phyloP scores from a whole-genome alignment of 1,284 basidiomycete genomes.

The Leccinum griseonigrum region DNA sequence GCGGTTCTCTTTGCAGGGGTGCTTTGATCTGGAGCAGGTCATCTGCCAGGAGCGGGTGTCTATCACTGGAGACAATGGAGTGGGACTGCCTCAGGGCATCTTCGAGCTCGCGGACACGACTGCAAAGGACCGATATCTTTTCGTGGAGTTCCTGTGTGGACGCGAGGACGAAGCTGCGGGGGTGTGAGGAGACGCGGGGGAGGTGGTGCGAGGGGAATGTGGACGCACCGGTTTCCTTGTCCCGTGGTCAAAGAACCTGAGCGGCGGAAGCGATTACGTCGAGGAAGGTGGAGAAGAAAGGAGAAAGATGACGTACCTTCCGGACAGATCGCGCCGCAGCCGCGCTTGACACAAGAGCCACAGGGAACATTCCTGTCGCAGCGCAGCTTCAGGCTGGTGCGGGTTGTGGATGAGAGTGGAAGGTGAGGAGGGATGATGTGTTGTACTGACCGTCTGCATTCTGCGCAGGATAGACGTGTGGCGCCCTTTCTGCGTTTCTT shows the following conservation, averaged over 20 bases:
- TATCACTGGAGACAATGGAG: constrained; percentile 53
- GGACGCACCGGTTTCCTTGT: constrained; percentile 68
- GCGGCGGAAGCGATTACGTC: constrained; percentile 17
- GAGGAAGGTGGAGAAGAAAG: constrained; percentile 10
- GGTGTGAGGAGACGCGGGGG: constrained; percentile 2
- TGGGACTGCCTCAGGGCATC: constrained; percentile 65
- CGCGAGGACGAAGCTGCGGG: constrained; percentile 69
- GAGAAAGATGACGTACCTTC: constrained; percentile 39
- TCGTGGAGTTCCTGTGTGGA: constrained; percentile 81
- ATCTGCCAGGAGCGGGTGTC: constrained; percentile 64
- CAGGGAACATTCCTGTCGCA: constrained; percentile 59
- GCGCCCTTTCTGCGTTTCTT: constrained; percentile 76
- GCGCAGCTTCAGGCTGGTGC: constrained; percentile 62
- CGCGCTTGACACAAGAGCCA: constrained; percentile 46
- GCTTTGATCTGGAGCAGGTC: constrained; percentile 71
- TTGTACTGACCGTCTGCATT: constrained; percentile 58
- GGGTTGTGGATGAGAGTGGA: neutral
- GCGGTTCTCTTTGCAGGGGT: constrained; percentile 62
- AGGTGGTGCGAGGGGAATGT: neutral
- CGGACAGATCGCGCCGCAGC: constrained; percentile 71
- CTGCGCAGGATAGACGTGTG: constrained; percentile 71
- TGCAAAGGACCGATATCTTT: constrained; percentile 73
- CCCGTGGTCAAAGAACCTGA: constrained; percentile 73
- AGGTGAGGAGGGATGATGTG: fast-evolving
- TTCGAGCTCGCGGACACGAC: constrained; percentile 75